phyloP scores from a whole-genome alignment of 108 stramenopile genomes.

The Pseudonitzschia pungens region DNA sequence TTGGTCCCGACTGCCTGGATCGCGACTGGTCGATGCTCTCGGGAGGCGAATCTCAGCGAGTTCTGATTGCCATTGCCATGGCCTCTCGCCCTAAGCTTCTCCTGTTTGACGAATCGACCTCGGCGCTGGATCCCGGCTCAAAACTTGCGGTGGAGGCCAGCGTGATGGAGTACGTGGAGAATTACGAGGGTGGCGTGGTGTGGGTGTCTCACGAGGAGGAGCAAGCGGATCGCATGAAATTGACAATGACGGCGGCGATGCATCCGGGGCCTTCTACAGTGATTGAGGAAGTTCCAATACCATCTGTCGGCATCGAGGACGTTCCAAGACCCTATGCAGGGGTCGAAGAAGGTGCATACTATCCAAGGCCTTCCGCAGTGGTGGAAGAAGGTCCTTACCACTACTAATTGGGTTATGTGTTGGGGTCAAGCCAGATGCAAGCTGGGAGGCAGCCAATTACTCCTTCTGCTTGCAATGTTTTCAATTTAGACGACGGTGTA shows the following conservation, averaged over 20 bases:
- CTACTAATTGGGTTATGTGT: not conserved
- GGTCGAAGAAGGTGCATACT: too few species aligned
- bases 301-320: not conserved
- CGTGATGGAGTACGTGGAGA: slow-evolving; percentile 15
- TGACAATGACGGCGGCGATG: too few species aligned
- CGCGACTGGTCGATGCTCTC: slow-evolving; percentile 74
- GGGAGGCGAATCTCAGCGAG: slow-evolving; percentile 84
- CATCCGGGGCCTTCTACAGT: not conserved
- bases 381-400: not conserved
- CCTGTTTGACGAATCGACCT: slow-evolving; percentile 75
- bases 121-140: slow-evolving; percentile 57
- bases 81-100: slow-evolving; percentile 61
- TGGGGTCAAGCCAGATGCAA: too few species aligned
- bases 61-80: slow-evolving; percentile 77
- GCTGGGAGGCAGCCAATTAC: not conserved
- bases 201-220: slow-evolving; percentile 46
- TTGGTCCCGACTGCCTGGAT: slow-evolving; percentile 31
- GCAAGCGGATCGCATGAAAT: slow-evolving; percentile 37
- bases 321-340: too few species aligned
- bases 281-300: not conserved
- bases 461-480: not conserved
- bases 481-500: not conserved
- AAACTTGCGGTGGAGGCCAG: slow-evolving; percentile 53
- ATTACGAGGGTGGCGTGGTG: slow-evolving; percentile 23
- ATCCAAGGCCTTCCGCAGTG: not conserved